Evolutionary conservation across 805 yeast genomes (phyloP).

Genomic region (Schizosaccharomyces japonicus): DNA sequence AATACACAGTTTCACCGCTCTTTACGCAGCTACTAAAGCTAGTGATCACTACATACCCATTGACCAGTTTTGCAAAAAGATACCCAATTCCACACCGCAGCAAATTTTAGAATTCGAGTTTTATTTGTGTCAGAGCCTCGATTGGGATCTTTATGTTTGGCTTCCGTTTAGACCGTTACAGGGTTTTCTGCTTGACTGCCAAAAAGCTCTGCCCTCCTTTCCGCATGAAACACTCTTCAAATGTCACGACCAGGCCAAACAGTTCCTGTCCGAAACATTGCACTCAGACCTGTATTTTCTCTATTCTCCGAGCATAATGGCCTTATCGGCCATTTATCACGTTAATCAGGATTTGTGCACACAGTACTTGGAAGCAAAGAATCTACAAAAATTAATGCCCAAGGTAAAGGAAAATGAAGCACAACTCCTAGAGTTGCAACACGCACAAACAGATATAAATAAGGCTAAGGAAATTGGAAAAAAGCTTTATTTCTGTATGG

Average conservation of each 20-base stretch:
- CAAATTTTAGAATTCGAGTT: constrained; percentile 61
- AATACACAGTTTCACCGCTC: constrained; percentile 29
- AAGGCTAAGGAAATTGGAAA: constrained; percentile 16
- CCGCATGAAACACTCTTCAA: constrained; percentile 18
- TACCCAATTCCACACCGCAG: constrained; percentile 40
- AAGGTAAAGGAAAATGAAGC: constrained; percentile 47
- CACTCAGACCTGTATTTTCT: constrained; percentile 53
- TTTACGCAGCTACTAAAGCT: constrained; percentile 76
- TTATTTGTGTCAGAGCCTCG: constrained; percentile 41
- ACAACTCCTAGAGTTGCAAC: constrained; percentile 14
- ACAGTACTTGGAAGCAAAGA: constrained; percentile 24
- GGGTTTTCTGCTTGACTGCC: constrained; percentile 84
- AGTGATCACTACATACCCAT: constrained; percentile 80
- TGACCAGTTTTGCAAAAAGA: constrained; percentile 46
- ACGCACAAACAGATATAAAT: constrained; percentile 9
- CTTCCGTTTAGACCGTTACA: constrained; percentile 78
- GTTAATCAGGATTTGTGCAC: neutral
- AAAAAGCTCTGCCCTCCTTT: constrained; percentile 24
- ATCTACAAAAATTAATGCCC: constrained; percentile 38
- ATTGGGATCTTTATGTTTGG: constrained; percentile 63
- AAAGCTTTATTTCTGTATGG: constrained; percentile 15
- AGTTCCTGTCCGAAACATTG: constrained; percentile 39
- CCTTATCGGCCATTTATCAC: constrained; percentile 37
- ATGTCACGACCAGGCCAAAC: constrained; percentile 45
- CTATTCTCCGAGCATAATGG: constrained; percentile 87